Evolutionary conservation across 1,139 yeast species (phyloP).

Genomic region (Zygosaccharomyces sapae): DNA sequence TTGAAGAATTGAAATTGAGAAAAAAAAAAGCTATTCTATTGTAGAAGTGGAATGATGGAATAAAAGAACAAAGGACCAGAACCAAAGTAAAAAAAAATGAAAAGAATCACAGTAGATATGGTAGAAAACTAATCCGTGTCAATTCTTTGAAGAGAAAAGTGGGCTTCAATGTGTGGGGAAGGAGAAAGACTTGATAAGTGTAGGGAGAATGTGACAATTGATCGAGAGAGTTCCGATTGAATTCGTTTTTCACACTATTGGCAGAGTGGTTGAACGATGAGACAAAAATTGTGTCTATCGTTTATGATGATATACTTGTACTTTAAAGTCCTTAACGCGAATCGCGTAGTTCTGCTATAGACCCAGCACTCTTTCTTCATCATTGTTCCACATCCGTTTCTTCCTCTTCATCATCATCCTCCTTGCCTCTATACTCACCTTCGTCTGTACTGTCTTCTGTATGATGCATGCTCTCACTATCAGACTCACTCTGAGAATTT

Average conservation of each 20-base stretch:
- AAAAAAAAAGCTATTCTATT: too few relatives aligned
- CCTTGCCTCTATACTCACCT: neutral
- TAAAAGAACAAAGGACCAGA: too few relatives aligned
- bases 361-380: neutral
- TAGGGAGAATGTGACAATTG: neutral
- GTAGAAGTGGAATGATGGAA: too few relatives aligned
- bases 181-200: neutral
- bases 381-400: slow-evolving; percentile 2
- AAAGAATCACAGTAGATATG: too few relatives aligned
- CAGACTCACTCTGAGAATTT: neutral
- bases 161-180: neutral
- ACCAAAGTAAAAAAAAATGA: too few relatives aligned
- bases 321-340: neutral
- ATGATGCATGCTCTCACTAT: neutral
- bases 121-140: too few relatives aligned
- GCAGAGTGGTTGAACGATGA: neutral
- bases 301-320: neutral
- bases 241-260: neutral
- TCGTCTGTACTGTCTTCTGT: neutral
- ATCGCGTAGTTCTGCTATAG: neutral
- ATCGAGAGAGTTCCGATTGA: neutral
- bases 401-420: neutral
- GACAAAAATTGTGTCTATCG: slow-evolving; percentile 3
- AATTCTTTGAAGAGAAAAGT: too few relatives aligned
- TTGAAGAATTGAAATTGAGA: too few relatives aligned